These are phyloP conservation scores for Podila epicladia DNA, from an alignment of 192 early-diverging fungal genomes.

Conservation along the genomic window DNA sequence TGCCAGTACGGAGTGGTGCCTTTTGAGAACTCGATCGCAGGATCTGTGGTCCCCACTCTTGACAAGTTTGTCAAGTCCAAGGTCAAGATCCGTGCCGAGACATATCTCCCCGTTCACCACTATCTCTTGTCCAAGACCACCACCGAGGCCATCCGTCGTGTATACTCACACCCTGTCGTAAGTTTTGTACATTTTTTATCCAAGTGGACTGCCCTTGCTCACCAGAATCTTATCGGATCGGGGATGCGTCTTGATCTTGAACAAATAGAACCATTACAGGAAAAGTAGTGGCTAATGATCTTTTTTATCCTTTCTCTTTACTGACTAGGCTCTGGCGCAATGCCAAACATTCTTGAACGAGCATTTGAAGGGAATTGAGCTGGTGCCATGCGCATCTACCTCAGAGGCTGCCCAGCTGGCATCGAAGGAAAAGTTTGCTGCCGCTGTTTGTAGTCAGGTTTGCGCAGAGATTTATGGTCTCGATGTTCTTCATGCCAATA, in stretches of 20 bases:
- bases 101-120: conserved; percentile 87
- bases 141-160: conserved; percentile 73
- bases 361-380: conserved; percentile 78
- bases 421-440: conserved; percentile 75
- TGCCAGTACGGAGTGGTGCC: conserved; percentile 93
- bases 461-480: conserved; percentile 85
- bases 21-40: conserved; percentile 94
- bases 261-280: neutral
- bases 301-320: neutral
- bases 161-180: conserved; percentile 79
- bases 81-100: conserved; percentile 80
- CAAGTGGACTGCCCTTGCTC: neutral
- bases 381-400: conserved; percentile 83
- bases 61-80: conserved; percentile 77
- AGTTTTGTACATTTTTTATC: neutral
- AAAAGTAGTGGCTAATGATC: too few species aligned
- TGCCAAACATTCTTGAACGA: conserved; percentile 75
- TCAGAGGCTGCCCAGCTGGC: conserved; percentile 90
- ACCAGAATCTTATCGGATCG: neutral
- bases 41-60: conserved; percentile 85
- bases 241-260: too few species aligned
- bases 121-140: conserved; percentile 76
- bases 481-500: conserved; percentile 77
- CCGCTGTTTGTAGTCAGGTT: conserved; percentile 82
- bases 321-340: conserved; percentile 82